phyloP scores from a whole-genome alignment of 257 asterid species.

The Dorcoceras hygrometricum region DNA sequence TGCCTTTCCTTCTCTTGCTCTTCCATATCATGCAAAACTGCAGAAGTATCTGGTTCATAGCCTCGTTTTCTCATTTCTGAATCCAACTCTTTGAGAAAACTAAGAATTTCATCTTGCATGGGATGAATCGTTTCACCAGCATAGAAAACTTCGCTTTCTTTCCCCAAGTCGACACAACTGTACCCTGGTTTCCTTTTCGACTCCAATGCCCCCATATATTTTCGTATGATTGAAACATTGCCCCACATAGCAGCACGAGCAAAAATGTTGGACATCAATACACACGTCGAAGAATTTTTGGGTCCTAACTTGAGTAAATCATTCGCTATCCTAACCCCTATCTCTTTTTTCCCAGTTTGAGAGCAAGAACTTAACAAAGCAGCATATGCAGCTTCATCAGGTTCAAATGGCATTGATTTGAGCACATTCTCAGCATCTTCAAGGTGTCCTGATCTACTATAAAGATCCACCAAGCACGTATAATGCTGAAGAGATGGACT shows the following conservation, averaged over 20 bases:
- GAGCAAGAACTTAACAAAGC: slow-evolving; percentile 60
- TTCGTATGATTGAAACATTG: slow-evolving; percentile 52
- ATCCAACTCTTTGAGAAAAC: slow-evolving; percentile 49
- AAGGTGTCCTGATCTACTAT: slow-evolving; percentile 61
- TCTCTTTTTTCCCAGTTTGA: slow-evolving; percentile 40
- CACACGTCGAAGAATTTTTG: slow-evolving; percentile 52
- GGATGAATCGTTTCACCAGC: slow-evolving; percentile 63
- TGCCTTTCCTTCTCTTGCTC: slow-evolving; percentile 71
- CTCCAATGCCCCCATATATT: slow-evolving; percentile 46
- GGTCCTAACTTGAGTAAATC: slow-evolving; percentile 52
- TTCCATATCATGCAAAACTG: slow-evolving; percentile 73
- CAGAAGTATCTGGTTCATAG: slow-evolving; percentile 51
- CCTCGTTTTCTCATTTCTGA: slow-evolving; percentile 55
- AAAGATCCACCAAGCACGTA: slow-evolving; percentile 78
- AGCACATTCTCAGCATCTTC: slow-evolving; percentile 61
- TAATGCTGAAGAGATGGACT: slow-evolving; percentile 70
- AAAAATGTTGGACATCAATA: slow-evolving; percentile 58
- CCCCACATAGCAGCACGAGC: slow-evolving; percentile 70
- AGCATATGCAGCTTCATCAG: slow-evolving; percentile 83
- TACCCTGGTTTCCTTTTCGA: slow-evolving; percentile 66
- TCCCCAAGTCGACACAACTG: slow-evolving; percentile 60
- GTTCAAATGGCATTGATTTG: slow-evolving; percentile 59
- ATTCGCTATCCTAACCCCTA: slow-evolving; percentile 63
- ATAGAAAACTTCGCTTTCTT: slow-evolving; percentile 57
- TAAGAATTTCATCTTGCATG: slow-evolving; percentile 52